phyloP scores from a whole-genome alignment of 73 alveolate genomes.

The Tetrahymena malaccensis region DNA sequence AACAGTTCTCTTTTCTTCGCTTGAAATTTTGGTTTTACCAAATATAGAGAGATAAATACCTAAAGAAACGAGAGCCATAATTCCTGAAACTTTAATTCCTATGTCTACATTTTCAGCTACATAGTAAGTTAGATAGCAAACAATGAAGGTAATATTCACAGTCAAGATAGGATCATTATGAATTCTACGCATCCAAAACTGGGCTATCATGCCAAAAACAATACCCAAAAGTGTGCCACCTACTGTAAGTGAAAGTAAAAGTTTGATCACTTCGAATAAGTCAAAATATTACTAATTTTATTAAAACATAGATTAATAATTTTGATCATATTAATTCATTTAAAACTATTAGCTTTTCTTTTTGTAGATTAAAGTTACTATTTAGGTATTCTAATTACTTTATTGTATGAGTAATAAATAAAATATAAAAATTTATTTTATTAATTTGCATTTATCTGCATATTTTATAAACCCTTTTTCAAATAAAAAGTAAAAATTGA shows the following conservation, averaged over 20 bases:
- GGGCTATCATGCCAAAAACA: slow-evolving; percentile 27
- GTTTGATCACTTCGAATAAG: background rate
- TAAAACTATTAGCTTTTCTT: background rate
- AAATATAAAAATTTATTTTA: too few relatives aligned
- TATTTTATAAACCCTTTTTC: too few relatives aligned
- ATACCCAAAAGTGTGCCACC: slow-evolving; percentile 62
- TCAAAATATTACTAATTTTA: background rate
- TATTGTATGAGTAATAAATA: background rate
- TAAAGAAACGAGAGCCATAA: slow-evolving; percentile 46
- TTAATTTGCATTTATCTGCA: too few relatives aligned
- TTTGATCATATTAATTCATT: background rate
- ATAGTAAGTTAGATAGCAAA: slow-evolving; percentile 46
- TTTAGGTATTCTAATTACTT: background rate
- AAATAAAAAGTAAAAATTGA: background rate
- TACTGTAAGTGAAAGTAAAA: background rate
- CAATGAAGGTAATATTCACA: slow-evolving; percentile 44
- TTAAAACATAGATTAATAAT: background rate
- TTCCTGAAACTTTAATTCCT: slow-evolving; percentile 50
- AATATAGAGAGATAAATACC: slow-evolving; percentile 53
- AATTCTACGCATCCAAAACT: slow-evolving; percentile 50
- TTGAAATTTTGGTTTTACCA: slow-evolving; percentile 52
- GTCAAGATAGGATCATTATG: slow-evolving; percentile 50
- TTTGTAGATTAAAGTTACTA: background rate
- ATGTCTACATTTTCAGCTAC: slow-evolving; percentile 44
- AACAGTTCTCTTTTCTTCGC: slow-evolving; percentile 38